Evolutionary conservation across 1,284 basidiomycete genomes (phyloP), one percentile per base, ranked within the genome.

Genomic region (Mycena sp.): DNA sequence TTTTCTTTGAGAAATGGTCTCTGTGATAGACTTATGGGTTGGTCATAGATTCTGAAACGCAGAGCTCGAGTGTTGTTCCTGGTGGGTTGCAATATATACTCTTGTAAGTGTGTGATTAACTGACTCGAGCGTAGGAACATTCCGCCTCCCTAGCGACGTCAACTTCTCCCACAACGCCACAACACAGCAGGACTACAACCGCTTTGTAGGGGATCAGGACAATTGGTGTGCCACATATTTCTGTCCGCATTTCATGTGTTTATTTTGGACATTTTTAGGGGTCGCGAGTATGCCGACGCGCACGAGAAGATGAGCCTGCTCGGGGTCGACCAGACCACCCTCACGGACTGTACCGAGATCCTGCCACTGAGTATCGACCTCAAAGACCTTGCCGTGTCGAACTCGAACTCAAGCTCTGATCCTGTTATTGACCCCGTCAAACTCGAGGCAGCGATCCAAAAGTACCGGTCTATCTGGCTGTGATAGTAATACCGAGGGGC

Each of bases 11-110:
- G 30, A 30, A 30, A n/a, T 37, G n/a, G n/a, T n/a, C 4, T 41
- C 16, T 46, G 44, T 18, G 44, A 46, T n/a, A 39, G 22, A 30
- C 13, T 54, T 22, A 39, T 16, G 9, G 9, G 22, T 20, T n/a
- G 25, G 18, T 13, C n/a, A 13, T 61, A 69, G 67, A 69, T 50
- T 38, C 54, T 34, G 67, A 69, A 16, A 69, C 67, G 4, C 50
- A 56, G 34, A 56, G 25, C 22, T 20, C 64, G 14, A 57, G 41
- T 16, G 14, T 20, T 30, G 20, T 39, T 14, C 30, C 41, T 7
- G 52, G 52, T 56, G 20, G 5, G 38, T 39, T 39, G 1, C 20
- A 39, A 25, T 25, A 22, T 41, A n/a, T 18, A 22, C n/a, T 2
- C 4, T 38, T 25, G 34, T 13, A 11, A 9, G 1, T 16, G 37